Base-by-base conservation (phyloP, 768 basidiomycete genomes). In the Mrakia frigida region DNA sequence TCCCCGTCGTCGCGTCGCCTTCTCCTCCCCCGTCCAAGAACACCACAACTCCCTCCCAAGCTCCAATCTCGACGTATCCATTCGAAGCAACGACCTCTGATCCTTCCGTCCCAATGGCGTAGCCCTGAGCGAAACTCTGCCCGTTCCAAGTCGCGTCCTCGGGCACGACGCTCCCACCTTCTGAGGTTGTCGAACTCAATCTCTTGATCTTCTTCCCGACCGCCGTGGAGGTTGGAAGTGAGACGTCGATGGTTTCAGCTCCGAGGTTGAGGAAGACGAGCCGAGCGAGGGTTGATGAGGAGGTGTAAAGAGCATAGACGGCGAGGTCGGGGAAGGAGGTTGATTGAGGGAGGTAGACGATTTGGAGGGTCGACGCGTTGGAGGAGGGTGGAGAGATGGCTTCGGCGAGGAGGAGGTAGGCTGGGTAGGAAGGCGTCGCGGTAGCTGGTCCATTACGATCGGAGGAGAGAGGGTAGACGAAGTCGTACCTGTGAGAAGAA, bases 361-460 rank as follows among this genome's bases (percentile, higher is more conserved):
- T 73, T 61, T 79, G 23, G 23, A 56, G 80, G 11, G 77, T 80
- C 16, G 83, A 79, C 16, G 76, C 68, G 23, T 70, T 73, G 25
- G 82, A 81, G 5, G 79, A 73, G 28, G 82, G 46, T 18, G 46
- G 46, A 18, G 46, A 82, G 52, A 84, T 80, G 1, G 82, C 79
- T 74, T 84, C 83, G 21, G 83, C 80, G 61, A 84, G 75, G 74
- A 84, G 80, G 14, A 84, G 82, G 68, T 82, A 82, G 6, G 83
- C 82, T 39, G 83, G 82, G 78, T 81, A 83, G 6, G 82, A 82
- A 0, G 82, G 82, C 25, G 81, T 80, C 0, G 83, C 81, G 41
- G 80, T 78, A 0, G 82, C 80, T 23, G 79, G 59, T 52, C 82
- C 82, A 70, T 80, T 82, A 25, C 81, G 81, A 16, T 79, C 80